Conservation (phyloP, 352 stramenopile species). For the Phytophthora pluvialis region DNA sequence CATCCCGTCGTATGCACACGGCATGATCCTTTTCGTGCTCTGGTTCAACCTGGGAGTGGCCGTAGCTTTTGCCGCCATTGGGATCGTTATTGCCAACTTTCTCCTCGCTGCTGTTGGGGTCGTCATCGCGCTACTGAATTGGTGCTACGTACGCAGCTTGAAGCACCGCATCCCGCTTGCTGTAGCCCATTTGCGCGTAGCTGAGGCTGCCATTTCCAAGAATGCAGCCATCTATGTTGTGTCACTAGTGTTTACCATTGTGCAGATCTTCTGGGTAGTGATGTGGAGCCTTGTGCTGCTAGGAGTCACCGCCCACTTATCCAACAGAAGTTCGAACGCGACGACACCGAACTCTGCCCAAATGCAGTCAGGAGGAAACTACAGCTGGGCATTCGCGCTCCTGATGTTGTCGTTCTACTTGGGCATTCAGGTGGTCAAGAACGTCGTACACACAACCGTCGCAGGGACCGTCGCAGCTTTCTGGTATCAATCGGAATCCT, state of each 20-base stretch:
- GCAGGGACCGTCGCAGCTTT: slow-evolving; percentile 93
- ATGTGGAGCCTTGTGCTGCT: slow-evolving; percentile 85
- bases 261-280: slow-evolving; percentile 89
- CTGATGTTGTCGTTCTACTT: slow-evolving; percentile 91
- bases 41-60: slow-evolving; percentile 74
- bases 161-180: slow-evolving; percentile 92
- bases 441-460: slow-evolving; percentile 91
- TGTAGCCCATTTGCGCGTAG: slow-evolving; percentile 87
- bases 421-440: slow-evolving; percentile 88
- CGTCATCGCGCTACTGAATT: slow-evolving; percentile 56
- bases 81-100: slow-evolving; percentile 31
- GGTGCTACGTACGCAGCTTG: slow-evolving; percentile 80
- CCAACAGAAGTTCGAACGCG: not conserved
- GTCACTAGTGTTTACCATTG: slow-evolving; percentile 78
- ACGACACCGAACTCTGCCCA: not conserved
- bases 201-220: slow-evolving; percentile 84
- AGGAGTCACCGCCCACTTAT: slow-evolving; percentile 53
- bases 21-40: slow-evolving; percentile 77
- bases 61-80: slow-evolving; percentile 51
- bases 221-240: slow-evolving; percentile 81
- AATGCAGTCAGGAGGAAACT: not conserved
- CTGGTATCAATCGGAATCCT: slow-evolving; percentile 91
- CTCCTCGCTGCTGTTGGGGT: slow-evolving; percentile 46
- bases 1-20: slow-evolving; percentile 60
- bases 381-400: slow-evolving; percentile 18